phyloP scores from a whole-genome alignment of 176 grass and related monocot species.

The Eragrostis nindensis region DNA sequence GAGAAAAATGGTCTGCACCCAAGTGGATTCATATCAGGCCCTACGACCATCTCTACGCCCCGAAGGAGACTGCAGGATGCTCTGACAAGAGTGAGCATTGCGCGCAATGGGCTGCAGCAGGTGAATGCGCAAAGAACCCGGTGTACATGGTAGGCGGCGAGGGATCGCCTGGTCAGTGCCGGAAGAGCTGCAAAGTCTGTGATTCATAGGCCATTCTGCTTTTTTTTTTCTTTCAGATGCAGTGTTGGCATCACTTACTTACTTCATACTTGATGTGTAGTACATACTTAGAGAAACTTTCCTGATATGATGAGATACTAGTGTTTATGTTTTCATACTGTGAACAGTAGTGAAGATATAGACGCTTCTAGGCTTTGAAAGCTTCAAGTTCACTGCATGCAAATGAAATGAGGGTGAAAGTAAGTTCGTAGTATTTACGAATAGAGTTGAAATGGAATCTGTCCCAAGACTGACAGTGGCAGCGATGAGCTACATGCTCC shows the following conservation, averaged over 20 bases:
- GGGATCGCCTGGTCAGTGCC: conserved; percentile 42
- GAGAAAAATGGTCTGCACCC: conserved; percentile 68
- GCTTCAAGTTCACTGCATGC: conserved; percentile 17
- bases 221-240: not conserved
- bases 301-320: not conserved
- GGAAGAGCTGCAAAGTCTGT: conserved; percentile 49
- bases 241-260: not conserved
- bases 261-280: not conserved
- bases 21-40: conserved; percentile 63
- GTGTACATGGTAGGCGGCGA: conserved; percentile 45
- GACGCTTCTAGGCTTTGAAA: not conserved
- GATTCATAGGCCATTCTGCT: not conserved
- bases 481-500: conserved; percentile 21
- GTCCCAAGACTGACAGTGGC: conserved; percentile 23
- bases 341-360: conserved; percentile 20
- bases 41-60: conserved; percentile 12
- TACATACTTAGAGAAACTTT: not conserved
- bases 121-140: conserved; percentile 39
- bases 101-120: conserved; percentile 30
- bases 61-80: not conserved
- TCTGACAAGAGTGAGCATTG: conserved; percentile 34
- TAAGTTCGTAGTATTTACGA: conserved; percentile 39
- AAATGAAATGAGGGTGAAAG: not conserved
- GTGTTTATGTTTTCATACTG: not conserved
- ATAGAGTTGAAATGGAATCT: conserved; percentile 17